Conservation (phyloP, 768 basidiomycete genomes). For the Vararia minispora region DNA sequence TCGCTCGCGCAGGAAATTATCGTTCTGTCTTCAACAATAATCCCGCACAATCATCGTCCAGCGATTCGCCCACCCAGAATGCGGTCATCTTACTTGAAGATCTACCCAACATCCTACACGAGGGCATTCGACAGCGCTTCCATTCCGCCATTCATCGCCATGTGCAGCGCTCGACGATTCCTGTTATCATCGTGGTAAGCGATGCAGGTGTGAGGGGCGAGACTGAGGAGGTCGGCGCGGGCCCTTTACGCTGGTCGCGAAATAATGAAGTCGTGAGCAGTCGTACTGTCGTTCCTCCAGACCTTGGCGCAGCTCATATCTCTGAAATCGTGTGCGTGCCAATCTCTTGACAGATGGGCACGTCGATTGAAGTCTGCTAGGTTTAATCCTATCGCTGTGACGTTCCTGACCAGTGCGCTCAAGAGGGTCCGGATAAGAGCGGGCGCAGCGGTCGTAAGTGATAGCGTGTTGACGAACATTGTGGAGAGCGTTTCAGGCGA, state of each 20-base stretch:
- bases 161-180: conserved; percentile 32
- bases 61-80: conserved; percentile 6
- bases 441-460: conserved; percentile 39
- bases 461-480: conserved; percentile 63
- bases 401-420: conserved; percentile 72
- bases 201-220: conserved; percentile 76
- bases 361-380: conserved; percentile 19
- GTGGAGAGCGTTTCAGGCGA: conserved; percentile 81
- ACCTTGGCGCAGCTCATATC: conserved; percentile 60
- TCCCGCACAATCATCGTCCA: conserved; percentile 3
- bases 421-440: conserved; percentile 34
- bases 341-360: not conserved
- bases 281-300: conserved; percentile 58
- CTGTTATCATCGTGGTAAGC: conserved; percentile 75
- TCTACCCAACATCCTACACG: conserved; percentile 82
- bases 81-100: conserved; percentile 74
- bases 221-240: conserved; percentile 34
- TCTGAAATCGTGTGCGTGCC: conserved; percentile 66
- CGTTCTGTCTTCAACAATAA: conserved; percentile 33
- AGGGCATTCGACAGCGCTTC: conserved; percentile 55
- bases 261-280: conserved; percentile 48
- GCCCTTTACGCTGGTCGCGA: conserved; percentile 19
- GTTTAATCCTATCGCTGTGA: conserved; percentile 88
- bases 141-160: conserved; percentile 57
- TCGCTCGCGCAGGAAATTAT: conserved; percentile 58